These are phyloP conservation scores for Microsporum ferrugineum DNA, from an alignment of 2,329 filamentous ascomycete genomes.

Conservation along the genomic window DNA sequence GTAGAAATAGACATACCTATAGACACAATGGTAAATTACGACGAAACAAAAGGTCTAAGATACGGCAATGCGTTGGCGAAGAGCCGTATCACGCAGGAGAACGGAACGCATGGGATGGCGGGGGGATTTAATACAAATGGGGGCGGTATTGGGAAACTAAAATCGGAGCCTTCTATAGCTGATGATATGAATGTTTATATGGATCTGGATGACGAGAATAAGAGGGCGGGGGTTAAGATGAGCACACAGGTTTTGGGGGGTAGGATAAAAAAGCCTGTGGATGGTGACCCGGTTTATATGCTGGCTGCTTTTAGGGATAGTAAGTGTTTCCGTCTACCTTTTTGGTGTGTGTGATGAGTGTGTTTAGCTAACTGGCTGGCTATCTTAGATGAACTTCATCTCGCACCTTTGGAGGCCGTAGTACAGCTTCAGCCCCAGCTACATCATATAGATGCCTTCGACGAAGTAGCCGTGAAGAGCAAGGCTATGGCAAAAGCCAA, in stretches of 20 bases:
- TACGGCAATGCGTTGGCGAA: conserved; percentile 68
- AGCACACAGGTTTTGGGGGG: conserved; percentile 76
- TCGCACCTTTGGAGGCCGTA: conserved; percentile 70
- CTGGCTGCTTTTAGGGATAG: conserved; percentile 79
- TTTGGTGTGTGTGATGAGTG: conserved; percentile 8
- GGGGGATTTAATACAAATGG: conserved; percentile 52
- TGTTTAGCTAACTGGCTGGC: background rate
- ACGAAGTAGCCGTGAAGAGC: conserved; percentile 47
- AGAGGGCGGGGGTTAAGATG: conserved; percentile 45
- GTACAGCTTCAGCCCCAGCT: conserved; percentile 86
- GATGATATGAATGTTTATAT: conserved; percentile 3
- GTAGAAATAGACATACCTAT: conserved; percentile 87
- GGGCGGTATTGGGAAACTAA: conserved; percentile 16
- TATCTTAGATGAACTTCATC: conserved; percentile 62
- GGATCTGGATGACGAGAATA: conserved; percentile 16
- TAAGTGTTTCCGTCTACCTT: conserved; percentile 33
- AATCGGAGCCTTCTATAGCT: conserved; percentile 9
- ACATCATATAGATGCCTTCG: conserved; percentile 77
- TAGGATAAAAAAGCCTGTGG: conserved; percentile 56
- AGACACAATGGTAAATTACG: conserved; percentile 61
- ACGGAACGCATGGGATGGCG: conserved; percentile 59
- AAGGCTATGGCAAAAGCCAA: conserved; percentile 24
- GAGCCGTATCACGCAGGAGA: conserved; percentile 42
- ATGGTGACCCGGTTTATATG: conserved; percentile 69
- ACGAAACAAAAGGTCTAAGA: conserved; percentile 66